Conservation (phyloP, 257 asterid species). For the Nicotiana otophora region DNA sequence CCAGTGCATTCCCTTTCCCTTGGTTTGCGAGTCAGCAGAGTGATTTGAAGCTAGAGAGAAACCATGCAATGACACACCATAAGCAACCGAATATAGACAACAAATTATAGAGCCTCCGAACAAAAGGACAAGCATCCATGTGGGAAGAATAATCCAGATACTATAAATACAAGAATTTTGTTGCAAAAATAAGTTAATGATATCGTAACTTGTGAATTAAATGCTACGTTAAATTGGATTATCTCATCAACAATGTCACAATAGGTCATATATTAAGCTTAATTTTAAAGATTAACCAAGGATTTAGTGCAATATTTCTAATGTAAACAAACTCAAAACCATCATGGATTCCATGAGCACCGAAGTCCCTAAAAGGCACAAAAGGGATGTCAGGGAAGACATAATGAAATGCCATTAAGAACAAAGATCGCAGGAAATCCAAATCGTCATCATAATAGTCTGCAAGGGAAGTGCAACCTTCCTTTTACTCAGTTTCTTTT, state of each 20-base stretch:
- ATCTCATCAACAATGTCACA: not conserved
- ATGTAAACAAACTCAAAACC: not conserved
- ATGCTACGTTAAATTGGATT: not conserved
- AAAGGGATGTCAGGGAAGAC: not conserved
- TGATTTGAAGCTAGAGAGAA: slow-evolving; percentile 29
- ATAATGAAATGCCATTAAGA: not conserved
- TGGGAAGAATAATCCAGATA: not conserved
- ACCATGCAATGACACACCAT: slow-evolving; percentile 4
- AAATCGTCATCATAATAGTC: not conserved
- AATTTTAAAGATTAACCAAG: not conserved
- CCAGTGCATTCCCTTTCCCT: slow-evolving; percentile 40
- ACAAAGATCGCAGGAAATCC: not conserved
- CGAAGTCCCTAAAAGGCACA: not conserved
- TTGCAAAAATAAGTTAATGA: not conserved
- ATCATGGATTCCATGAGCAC: not conserved
- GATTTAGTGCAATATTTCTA: not conserved
- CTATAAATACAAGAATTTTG: not conserved
- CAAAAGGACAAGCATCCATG: not conserved
- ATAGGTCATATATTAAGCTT: not conserved
- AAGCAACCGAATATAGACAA: not conserved
- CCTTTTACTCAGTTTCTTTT: not conserved
- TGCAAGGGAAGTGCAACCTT: not conserved
- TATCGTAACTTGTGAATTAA: not conserved
- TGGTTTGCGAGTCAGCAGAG: slow-evolving; percentile 18
- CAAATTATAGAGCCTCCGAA: not conserved